Base-by-base conservation (phyloP, 257 asterid species). In the Penstemon barbatus region DNA sequence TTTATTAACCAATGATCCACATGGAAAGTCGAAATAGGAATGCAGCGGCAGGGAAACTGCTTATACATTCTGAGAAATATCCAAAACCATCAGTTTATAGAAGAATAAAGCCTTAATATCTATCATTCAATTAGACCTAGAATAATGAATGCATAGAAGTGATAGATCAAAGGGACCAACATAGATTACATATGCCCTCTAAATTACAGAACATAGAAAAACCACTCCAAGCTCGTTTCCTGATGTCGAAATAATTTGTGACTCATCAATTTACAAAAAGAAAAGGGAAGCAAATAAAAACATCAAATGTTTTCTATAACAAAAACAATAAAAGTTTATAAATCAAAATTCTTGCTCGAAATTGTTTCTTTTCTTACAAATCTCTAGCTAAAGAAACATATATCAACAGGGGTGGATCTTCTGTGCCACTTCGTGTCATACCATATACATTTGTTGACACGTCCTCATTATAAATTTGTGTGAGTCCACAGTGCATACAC, bases 11-110 rank as follows among this genome's bases (percentile, higher is more conserved):
- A 69, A 60, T 77, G 41, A 68, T 68, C 68, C 43, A 60, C 74
- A 52, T 71, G 79, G 61, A 75, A 63, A 52, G 71, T 69, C 15
- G 90, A 78, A 70, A 69, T 36, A 9, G 77, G 80, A 74, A 61
- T 75, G 76, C 80, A 78, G 68, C 79, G 25, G 66, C 86, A 63
- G 70, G 81, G 55, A 71, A 41, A 63, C 36, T 54, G 44, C 77
- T 77, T 64, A 57, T 82, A 69, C 57, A 68, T 78, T 75, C 88
- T 81, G 82, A 67, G 80, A 68, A 70, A 55, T 70, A 77, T 42
- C 56, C 45, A 42, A 11, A n/a, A 69, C 12, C 40, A 19, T 74
- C 70, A 71, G 73, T 52, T 58, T 72, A 40, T 5, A 8, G 3
- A 52, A 63, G 65, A 52, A 9, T 5, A 77, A 25, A 40, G 45